Base-by-base conservation (phyloP, 208 protist species). In the Crithidia bombi region DNA sequence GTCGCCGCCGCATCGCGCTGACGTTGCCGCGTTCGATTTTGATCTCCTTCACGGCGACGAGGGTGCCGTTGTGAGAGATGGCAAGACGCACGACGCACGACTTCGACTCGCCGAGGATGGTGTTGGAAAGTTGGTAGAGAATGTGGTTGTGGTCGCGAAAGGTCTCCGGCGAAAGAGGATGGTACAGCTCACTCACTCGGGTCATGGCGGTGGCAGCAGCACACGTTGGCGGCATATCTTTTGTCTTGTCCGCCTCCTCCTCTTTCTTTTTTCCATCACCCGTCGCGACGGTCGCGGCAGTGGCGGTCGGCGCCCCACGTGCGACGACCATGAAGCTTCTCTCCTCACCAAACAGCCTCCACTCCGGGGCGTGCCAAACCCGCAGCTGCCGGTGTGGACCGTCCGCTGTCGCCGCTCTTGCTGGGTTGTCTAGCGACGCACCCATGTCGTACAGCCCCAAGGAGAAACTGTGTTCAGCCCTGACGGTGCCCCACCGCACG, bases 11-110 rank as follows among this genome's bases (percentile, higher is more conserved):
- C 41, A 70, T 70, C 28, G 64, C 23, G 19, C 55, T 69, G 26
- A 69, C 50, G n/a, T 49, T 39, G 19, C 39, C 64, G 39, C 51
- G 64, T 33, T 69, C 64, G 19, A 69, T 69, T 25, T 33, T 30
- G 65, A 91, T 81, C 25, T 55, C 47, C 62, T 94, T 94, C 12
- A 94, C 74, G 17, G 88, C 85, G 26, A 91, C 85, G 19, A 91
- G 58, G 15, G 54, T 73, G n/a, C 85, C 88, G 6, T 62, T 85
- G 39, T 82, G 64, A n/a, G 81, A 84, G 51, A 94, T 62, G 17
- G 78, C 85, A 55, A 94, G 65, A 25, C 47, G 84, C 32, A 89
- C 88, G 32, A 78, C 85, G 32, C 85, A 80, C 39, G 73, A 72
- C 23, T 69, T 75, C 17, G 80, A 82, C 43, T 73, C 59, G 15